A percentile compares a stretch with the other conserved stretches of the same genome.
These are phyloP conservation scores for Rhizopus microsporus DNA, from an alignment of 371 early-diverging fungal genomes.

Conservation along the genomic window DNA sequence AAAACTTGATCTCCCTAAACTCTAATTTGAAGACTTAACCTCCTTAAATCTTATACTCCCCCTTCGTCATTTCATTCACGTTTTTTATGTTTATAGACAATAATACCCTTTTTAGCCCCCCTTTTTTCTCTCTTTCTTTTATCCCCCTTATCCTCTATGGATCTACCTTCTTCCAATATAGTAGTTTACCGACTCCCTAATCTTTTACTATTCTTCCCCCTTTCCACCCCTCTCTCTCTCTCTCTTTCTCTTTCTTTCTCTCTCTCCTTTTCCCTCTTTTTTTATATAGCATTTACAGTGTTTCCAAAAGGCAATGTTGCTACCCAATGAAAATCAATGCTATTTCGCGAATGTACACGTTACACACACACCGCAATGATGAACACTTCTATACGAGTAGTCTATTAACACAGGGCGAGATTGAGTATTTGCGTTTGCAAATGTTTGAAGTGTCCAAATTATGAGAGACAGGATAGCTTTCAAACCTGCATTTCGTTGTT, in stretches of 20 bases:
- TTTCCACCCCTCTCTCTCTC: background rate
- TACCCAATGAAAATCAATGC: too few species aligned
- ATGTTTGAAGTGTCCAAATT: too few species aligned
- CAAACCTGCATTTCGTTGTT: too few species aligned
- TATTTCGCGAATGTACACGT: too few species aligned
- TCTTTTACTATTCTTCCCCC: background rate
- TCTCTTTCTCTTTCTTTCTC: background rate
- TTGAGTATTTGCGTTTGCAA: too few species aligned
- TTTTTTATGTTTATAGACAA: background rate
- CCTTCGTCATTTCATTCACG: background rate
- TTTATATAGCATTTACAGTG: background rate
- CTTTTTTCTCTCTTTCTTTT: background rate
- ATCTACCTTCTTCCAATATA: background rate
- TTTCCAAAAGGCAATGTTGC: too few species aligned
- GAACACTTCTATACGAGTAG: too few species aligned
- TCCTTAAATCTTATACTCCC: slow-evolving; percentile 7
- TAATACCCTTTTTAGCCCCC: background rate
- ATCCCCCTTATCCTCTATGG: background rate
- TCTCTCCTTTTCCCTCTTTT: background rate
- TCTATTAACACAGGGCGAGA: too few species aligned
- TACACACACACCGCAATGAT: too few species aligned
- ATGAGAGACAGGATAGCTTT: too few species aligned
- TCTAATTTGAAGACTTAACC: slow-evolving; percentile 1
- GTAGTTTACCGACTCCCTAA: slow-evolving; percentile 1
- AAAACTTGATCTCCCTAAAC: slow-evolving; percentile 8